Evolutionary conservation across 331 rosid species (phyloP), one percentile per base, ranked within the genome.

Genomic region (Rosa hybrid): DNA sequence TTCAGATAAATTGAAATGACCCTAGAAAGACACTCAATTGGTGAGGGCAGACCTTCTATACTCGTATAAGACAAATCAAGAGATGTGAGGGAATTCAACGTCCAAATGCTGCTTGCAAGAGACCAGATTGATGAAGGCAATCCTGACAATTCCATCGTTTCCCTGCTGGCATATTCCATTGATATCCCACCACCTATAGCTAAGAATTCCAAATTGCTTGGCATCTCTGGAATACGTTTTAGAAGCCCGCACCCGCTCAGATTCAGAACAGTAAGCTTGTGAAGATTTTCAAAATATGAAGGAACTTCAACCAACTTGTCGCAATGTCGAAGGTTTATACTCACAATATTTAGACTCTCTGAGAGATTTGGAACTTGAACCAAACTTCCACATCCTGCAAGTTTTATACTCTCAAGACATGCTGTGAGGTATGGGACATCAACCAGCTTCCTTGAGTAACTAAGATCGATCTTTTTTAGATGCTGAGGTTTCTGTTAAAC

Each of bases 41-140:
- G 30, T 16, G 44, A 64, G n/a, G 69, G 42, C 8, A 63, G 20
- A 12, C 0, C n/a, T 1, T 63, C 0, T 11, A 63, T 4, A 25
- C 20, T 2, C 6, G 4, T 53, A 0, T 1, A 0, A 8, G 34
- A n/a, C 30, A 59, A 59, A 10, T 63, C 20, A 23, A 7, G 5
- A 12, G 6, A 14, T 6, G 38, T 21, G 56, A 45, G n/a, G 13
- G 65, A 59, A 2, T 46, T 21, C 39, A 21, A 1, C 39, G 0
- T n/a, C 25, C 38, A n/a, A 70, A 3, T 42, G 34, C 38, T 77
- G 45, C 42, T 1, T 16, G 65, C 17, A 65, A 49, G 21, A 71
- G 75, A 71, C 56, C 75, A 71, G 46, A 46, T 25, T 46, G 75
- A 71, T 71, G 57, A 71, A 71, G 75, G 75, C 57, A 71, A n/a